Base-by-base conservation (phyloP, 1,284 basidiomycete species). In the Melampsora americana region DNA sequence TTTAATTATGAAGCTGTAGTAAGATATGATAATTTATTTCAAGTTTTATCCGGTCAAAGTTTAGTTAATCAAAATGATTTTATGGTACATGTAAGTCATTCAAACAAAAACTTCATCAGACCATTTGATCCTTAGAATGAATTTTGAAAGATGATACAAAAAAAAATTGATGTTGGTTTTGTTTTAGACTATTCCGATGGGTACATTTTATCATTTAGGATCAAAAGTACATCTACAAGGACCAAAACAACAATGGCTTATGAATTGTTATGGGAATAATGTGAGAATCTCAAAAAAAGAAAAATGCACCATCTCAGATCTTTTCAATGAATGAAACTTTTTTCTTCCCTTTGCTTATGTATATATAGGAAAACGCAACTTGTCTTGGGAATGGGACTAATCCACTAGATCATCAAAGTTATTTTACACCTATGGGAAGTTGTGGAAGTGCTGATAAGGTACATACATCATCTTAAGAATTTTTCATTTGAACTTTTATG, bases 41-140 rank as follows among this genome's bases (percentile, higher is more conserved):
- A 75, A 70, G 77, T 77, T 0, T 71, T 79, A 12, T 74, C 78
- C 42, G 77, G 77, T 44, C 78, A 79, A 62, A 69, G 65, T 46
- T 18, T 79, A 18, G 77, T 78, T 44, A 46, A 69, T 18, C 59
- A 77, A 23, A 78, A 79, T 60, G 78, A 79, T 67, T 75, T 50
- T 56, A 74, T 72, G 44, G 78, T 78, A 26, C 74, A 77, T 39
- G 65, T 69, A 53, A 68, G 69, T 64, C 65, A 44, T 16, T 28
- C n/a, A n/a, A n/a, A n/a, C n/a, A n/a, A n/a, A n/a, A n/a, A n/a
- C n/a, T n/a, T n/a, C n/a, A n/a, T n/a, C n/a, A n/a, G n/a, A n/a
- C n/a, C n/a, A 14, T 26, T 11, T 23, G 46, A 48, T 48, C 20
- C n/a, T 30, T 42, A 30, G n/a, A n/a, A n/a, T n/a, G n/a, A n/a